Percentiles rank a stretch among this genome's conserved stretches.
Evolutionary conservation across 805 yeast species (phyloP).

Genomic region (Candida suzukii): DNA sequence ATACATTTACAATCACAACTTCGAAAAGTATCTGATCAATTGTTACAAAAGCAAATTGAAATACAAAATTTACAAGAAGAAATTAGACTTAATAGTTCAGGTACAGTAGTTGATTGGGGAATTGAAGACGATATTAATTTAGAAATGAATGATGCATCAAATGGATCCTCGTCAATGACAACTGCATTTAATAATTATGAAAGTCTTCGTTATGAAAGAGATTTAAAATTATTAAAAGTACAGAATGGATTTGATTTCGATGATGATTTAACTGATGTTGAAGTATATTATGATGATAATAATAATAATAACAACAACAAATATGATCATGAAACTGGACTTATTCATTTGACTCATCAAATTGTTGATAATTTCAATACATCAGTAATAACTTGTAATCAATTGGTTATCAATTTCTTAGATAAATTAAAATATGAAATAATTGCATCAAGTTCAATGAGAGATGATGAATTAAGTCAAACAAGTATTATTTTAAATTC

Average conservation of each 20-base stretch:
- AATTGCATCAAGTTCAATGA: slow-evolving; percentile 16
- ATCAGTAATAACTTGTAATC: background rate
- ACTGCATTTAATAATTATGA: no score
- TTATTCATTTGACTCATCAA: background rate
- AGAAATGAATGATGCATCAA: background rate
- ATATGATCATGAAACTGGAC: background rate
- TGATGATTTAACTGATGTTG: background rate
- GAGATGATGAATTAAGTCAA: slow-evolving; percentile 3
- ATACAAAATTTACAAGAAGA: background rate
- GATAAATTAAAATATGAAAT: slow-evolving; percentile 21
- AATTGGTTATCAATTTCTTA: slow-evolving; percentile 5
- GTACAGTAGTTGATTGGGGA: slow-evolving; percentile 15
- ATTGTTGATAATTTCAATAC: background rate
- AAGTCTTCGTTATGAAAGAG: no score
- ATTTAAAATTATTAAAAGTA: no score
- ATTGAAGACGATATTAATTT: slow-evolving; percentile 12
- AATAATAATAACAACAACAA: background rate
- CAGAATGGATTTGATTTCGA: no score
- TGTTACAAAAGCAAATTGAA: background rate
- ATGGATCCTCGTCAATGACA: background rate
- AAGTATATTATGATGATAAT: background rate
- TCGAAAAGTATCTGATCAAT: background rate
- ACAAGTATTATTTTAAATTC: no score
- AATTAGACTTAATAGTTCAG: background rate
- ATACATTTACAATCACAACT: background rate